Percentiles rank a stretch among this genome's conserved stretches.
phyloP scores from a whole-genome alignment of 345 rosid species.

The Hibiscus syriacus region DNA sequence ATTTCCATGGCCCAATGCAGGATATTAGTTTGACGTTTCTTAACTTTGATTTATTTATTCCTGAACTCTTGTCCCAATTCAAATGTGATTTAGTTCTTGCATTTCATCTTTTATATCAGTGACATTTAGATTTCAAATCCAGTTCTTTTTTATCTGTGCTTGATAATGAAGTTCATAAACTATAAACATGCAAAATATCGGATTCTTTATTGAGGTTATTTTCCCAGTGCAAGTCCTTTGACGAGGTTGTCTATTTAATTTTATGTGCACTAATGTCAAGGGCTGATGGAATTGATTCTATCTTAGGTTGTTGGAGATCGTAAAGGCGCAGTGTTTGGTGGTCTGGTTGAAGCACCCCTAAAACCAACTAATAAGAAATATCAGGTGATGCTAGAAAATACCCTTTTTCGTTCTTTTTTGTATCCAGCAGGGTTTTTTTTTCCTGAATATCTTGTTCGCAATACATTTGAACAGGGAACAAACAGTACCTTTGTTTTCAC shows the following conservation, averaged over 20 bases:
- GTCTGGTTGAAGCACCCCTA: slow-evolving; percentile 89
- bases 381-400: slow-evolving; percentile 44
- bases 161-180: background rate
- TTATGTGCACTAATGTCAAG: background rate
- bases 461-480: slow-evolving; percentile 55
- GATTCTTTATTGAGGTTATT: background rate
- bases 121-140: background rate
- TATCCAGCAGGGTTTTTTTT: background rate
- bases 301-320: slow-evolving; percentile 80
- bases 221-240: background rate
- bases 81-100: background rate
- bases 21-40: no score
- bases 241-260: background rate
- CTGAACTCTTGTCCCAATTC: background rate
- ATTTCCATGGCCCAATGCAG: no score
- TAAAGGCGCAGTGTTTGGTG: slow-evolving; percentile 92
- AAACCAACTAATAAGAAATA: slow-evolving; percentile 71
- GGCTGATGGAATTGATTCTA: slow-evolving; percentile 7
- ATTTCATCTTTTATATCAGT: background rate
- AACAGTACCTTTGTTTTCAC: slow-evolving; percentile 90
- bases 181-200: background rate
- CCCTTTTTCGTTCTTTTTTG: background rate
- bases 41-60: background rate
- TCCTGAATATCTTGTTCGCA: slow-evolving; percentile 8
- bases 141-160: background rate